phyloP scores from a whole-genome alignment of 441 rosid genomes.

The Breynia disticha region DNA sequence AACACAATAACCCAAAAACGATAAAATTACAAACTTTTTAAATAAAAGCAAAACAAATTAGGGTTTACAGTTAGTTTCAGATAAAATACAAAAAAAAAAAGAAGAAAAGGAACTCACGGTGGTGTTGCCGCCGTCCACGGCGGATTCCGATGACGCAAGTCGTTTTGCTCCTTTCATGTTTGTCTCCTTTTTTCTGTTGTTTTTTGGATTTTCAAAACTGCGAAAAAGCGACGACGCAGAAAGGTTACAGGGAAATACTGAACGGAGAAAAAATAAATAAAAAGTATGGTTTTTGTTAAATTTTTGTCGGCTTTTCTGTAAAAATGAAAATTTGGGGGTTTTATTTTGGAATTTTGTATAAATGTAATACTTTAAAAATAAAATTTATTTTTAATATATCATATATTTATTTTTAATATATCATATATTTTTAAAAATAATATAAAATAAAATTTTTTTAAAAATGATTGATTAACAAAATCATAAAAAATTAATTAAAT shows the following conservation, averaged over 20 bases:
- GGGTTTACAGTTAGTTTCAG: constrained; percentile 5
- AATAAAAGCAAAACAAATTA: constrained; percentile 6
- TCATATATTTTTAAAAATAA: too few relatives aligned
- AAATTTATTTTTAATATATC: neutral
- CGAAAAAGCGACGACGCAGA: neutral
- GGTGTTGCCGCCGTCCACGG: constrained; percentile 37
- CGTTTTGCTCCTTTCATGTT: constrained; percentile 71
- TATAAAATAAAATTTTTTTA: neutral
- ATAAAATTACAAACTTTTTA: neutral
- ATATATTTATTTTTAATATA: too few relatives aligned
- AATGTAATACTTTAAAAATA: neutral
- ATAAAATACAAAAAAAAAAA: neutral
- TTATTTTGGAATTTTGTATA: neutral
- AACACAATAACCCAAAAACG: too few relatives aligned
- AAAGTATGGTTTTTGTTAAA: constrained; percentile 4
- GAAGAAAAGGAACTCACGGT: constrained; percentile 37
- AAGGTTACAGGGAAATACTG: constrained; percentile 11
- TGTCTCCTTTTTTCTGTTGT: constrained; percentile 1
- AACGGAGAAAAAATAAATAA: neutral
- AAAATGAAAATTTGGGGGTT: neutral
- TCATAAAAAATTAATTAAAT: neutral
- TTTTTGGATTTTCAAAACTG: neutral
- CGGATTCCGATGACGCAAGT: constrained; percentile 41
- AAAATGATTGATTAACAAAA: neutral
- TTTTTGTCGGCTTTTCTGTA: neutral